These are phyloP conservation scores for Trichoderma simmonsii DNA, from an alignment of 2,329 filamentous ascomycete genomes.

Conservation along the genomic window DNA sequence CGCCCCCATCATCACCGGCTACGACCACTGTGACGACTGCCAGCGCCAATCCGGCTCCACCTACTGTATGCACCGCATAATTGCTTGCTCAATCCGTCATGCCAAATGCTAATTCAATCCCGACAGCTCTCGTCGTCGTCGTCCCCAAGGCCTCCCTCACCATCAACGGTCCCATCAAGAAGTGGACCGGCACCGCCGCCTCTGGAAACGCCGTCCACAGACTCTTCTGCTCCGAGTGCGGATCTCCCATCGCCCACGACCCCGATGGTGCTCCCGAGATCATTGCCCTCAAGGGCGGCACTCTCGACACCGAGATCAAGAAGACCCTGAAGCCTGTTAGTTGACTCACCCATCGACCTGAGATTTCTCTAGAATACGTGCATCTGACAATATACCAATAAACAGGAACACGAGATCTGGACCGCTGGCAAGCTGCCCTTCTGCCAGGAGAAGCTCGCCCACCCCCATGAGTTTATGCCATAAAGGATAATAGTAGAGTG, in stretches of 20 bases:
- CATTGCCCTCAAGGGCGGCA: slow-evolving; percentile 67
- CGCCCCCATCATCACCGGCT: slow-evolving; percentile 53
- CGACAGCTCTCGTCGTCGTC: slow-evolving; percentile 61
- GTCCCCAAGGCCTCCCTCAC: slow-evolving; percentile 64
- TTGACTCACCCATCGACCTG: slow-evolving; percentile 17
- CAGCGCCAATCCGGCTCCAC: slow-evolving; percentile 67
- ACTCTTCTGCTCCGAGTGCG: slow-evolving; percentile 67
- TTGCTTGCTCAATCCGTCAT: not conserved
- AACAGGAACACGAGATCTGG: slow-evolving; percentile 67
- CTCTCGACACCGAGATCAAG: slow-evolving; percentile 62
- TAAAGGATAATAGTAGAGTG: slow-evolving; percentile 37
- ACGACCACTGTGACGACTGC: slow-evolving; percentile 72
- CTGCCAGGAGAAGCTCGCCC: slow-evolving; percentile 62
- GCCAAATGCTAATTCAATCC: not conserved
- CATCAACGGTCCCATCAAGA: slow-evolving; percentile 63
- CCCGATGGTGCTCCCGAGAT: slow-evolving; percentile 67
- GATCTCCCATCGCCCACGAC: slow-evolving; percentile 67
- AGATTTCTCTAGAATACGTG: too few species aligned
- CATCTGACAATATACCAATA: slow-evolving; percentile 9
- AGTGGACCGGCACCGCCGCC: slow-evolving; percentile 55
- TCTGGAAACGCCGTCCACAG: slow-evolving; percentile 64
- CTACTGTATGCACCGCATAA: slow-evolving; percentile 50
- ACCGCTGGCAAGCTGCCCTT: slow-evolving; percentile 66
- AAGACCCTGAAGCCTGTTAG: slow-evolving; percentile 63
- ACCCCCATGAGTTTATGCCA: slow-evolving; percentile 64